Evolutionary conservation across 2,329 filamentous ascomycete species (phyloP), one percentile per base, ranked within the genome.

Genomic region (Sporothrix euskadiensis): DNA sequence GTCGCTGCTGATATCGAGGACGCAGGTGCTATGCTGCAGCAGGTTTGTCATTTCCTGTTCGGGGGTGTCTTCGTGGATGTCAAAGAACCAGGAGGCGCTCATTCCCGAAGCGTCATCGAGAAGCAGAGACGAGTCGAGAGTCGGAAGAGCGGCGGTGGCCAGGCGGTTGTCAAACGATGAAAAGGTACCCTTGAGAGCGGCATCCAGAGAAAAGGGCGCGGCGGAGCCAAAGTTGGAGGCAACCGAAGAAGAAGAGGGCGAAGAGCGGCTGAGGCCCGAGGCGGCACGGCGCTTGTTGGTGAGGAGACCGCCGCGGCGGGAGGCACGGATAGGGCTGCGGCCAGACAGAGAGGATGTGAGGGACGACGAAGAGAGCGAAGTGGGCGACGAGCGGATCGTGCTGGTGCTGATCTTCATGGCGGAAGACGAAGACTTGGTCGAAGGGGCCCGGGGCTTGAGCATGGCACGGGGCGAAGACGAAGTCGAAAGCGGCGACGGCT

Each of bases 31-130:
- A 84, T 98, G 95, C 82, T 98, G 93, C 83, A 98, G 93, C 54
- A 97, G 85, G 79, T 97, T 98, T 78, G 94, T 93, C 82, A 96
- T 92, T 80, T 97, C 91, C 80, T 98, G 92, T 80, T 97, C 93
- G 8, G 92, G 89, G 0, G 93, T 94, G 81, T 99, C 95, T 80
- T 97, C 93, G 80, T 98, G 91, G 79, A 99, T 98, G 74, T 95
- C 92, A 80, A 99, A 98, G 84, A 92, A 92, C 94, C 94, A 98
- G 73, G 87, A 87, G 47, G 89, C 86, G 79, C 91, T 88, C 78
- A 86, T 81, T 71, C 87, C 84, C 30, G 84, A 65, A n/a, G 35
- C 79, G 74, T 84, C 84, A 57, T 82, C 76, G 6, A 44, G 9
- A 49, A 87, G 79, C 61, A 76, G 73, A 77, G 79, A 74, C 68